Evolutionary conservation across 495 filamentous ascomycete species (phyloP).

Genomic region (Trichocladium antarcticum): DNA sequence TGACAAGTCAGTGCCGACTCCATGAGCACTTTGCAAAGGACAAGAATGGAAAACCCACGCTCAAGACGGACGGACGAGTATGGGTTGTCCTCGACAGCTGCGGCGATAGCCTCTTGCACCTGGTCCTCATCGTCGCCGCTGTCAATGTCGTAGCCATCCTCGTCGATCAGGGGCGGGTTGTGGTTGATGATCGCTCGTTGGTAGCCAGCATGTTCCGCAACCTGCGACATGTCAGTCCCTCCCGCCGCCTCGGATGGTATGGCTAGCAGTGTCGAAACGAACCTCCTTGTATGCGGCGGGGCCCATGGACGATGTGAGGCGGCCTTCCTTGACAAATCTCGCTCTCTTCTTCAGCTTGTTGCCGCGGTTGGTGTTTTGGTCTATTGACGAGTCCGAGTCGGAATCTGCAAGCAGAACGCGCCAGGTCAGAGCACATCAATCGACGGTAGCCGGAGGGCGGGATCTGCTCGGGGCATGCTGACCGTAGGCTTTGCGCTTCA

Average conservation of each 20-base stretch:
- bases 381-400: constrained; percentile 75
- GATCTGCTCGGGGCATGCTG: background rate
- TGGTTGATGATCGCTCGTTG: constrained; percentile 70
- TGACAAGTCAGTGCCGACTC: background rate
- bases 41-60: constrained; percentile 43
- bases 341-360: constrained; percentile 83
- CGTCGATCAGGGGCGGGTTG: constrained; percentile 66
- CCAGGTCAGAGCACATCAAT: constrained; percentile 1
- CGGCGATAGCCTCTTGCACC: constrained; percentile 50
- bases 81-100: constrained; percentile 67
- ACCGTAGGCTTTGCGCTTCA: constrained; percentile 26
- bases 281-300: constrained; percentile 82
- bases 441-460: background rate
- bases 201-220: constrained; percentile 74
- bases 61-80: constrained; percentile 74
- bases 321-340: constrained; percentile 65
- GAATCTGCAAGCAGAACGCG: constrained; percentile 44
- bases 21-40: background rate
- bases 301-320: constrained; percentile 55
- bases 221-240: constrained; percentile 36
- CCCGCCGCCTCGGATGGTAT: background rate
- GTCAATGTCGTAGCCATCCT: constrained; percentile 75
- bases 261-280: constrained; percentile 12
- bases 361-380: constrained; percentile 72
- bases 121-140: constrained; percentile 65